These are phyloP conservation scores for Quercus parvula DNA, from an alignment of 306 rosid species.

Conservation along the genomic window DNA sequence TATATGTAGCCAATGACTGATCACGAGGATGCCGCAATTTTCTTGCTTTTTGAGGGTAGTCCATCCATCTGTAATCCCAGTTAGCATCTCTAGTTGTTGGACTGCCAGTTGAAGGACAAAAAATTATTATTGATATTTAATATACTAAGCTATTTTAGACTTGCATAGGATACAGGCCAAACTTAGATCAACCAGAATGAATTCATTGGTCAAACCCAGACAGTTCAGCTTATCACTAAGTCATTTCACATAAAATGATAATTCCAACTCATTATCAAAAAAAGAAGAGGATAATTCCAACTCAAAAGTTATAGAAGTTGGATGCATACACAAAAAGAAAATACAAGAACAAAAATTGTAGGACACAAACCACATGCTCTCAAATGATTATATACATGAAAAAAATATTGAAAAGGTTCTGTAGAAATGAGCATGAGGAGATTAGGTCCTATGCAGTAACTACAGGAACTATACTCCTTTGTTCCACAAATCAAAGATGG, in stretches of 20 bases:
- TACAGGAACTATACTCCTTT: neutral
- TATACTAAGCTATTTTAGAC: neutral
- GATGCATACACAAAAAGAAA: neutral
- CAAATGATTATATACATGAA: neutral
- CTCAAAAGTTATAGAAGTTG: neutral
- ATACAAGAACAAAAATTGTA: neutral
- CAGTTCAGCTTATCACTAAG: neutral
- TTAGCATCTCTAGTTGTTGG: constrained; percentile 41
- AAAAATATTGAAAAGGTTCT: neutral
- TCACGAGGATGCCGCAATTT: constrained; percentile 60
- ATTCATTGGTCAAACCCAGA: neutral
- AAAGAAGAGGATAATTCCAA: neutral
- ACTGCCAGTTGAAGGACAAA: constrained; percentile 36
- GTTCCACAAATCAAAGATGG: neutral
- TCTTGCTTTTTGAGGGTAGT: constrained; percentile 64
- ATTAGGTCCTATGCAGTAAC: neutral
- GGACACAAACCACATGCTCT: neutral
- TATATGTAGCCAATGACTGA: constrained; percentile 69
- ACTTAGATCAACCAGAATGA: neutral
- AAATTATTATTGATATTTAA: neutral
- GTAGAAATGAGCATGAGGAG: neutral
- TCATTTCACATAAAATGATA: neutral
- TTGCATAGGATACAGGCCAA: neutral
- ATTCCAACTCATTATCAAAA: neutral
- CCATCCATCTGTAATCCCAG: constrained; percentile 95